Base-by-base conservation (phyloP, 106 monocot species). In the Dioscorea zingiberensis region DNA sequence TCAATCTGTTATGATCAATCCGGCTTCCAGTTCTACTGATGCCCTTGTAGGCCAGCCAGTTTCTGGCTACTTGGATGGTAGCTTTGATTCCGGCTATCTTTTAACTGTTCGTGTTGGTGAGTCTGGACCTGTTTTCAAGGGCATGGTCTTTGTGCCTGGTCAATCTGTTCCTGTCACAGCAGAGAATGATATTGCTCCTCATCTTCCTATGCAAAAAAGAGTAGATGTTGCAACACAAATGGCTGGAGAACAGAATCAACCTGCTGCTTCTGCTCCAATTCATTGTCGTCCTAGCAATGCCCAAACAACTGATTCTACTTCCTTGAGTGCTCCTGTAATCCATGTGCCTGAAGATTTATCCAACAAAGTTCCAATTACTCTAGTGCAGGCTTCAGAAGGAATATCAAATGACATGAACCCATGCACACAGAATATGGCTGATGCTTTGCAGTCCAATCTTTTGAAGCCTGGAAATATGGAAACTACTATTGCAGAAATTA, bases 141-240 rank as follows among this genome's bases (percentile, higher is more conserved):
- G 62, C 30, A 18, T 62, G 62, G 62, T 62, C 38, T 62, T 62
- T 18, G 62, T 38, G 62, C 62, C 28, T 38, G 44, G 62, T 32
- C 30, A 19, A 38, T 62, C 30, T 38, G 3, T 17, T 44, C 28
- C 30, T 38, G 32, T 62, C 14, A 62, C 62, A 62, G 15, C n/a
- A 62, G 19, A 62, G 21, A 62, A 62, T 62, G 62, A 62, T 62
- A 3, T 62, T 38, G 28, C 38, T 62, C 62, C 62, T n/a, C 30
- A 38, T 44, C 26, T 62, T 29, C 14, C 28, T n/a, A 62, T 38
- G 32, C 44, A 29, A 19, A 15, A 18, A 44, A 29, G 62, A 62
- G 38, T 38, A 38, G 62, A 44, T n/a, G 17, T 11, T 27, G 14
- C 27, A 16, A 18, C 2, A 4, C 51, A 53, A 19, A 53, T 0